Conservation (phyloP, 257 asterid species). For the Dorcoceras hygrometricum region DNA sequence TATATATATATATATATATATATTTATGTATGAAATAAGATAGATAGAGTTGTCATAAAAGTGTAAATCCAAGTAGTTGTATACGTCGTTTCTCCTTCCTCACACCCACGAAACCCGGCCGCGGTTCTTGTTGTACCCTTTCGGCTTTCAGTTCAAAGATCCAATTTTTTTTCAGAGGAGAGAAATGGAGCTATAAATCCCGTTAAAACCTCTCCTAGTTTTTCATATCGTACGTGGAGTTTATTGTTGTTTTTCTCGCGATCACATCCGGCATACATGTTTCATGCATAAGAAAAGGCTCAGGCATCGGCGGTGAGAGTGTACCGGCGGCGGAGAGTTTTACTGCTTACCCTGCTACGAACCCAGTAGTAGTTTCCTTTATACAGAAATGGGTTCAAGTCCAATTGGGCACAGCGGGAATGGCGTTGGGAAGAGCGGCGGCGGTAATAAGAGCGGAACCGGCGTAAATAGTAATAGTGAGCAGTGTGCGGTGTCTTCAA, state of each 20-base stretch:
- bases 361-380: not conserved
- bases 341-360: not conserved
- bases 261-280: not conserved
- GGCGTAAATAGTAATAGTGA: constrained; percentile 15
- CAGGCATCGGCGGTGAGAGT: not conserved
- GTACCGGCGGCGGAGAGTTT: not conserved
- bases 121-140: not conserved
- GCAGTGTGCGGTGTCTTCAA: constrained; percentile 31
- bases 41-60: not conserved
- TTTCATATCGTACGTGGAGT: not conserved
- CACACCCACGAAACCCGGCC: not conserved
- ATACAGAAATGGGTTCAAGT: constrained; percentile 34
- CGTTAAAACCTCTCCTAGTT: not conserved
- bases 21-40: not conserved
- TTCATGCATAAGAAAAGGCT: not conserved
- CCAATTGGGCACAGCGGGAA: constrained; percentile 21
- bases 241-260: not conserved
- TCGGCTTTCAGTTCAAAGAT: not conserved
- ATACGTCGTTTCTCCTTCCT: not conserved
- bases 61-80: not conserved
- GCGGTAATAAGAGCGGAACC: constrained; percentile 22
- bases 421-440: constrained; percentile 24
- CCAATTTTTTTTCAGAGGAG: too few species aligned
- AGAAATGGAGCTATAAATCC: not conserved
- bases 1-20: too few species aligned